Conservation (phyloP, 2,329 filamentous ascomycete genomes). For the Colletotrichum shisoi region DNA sequence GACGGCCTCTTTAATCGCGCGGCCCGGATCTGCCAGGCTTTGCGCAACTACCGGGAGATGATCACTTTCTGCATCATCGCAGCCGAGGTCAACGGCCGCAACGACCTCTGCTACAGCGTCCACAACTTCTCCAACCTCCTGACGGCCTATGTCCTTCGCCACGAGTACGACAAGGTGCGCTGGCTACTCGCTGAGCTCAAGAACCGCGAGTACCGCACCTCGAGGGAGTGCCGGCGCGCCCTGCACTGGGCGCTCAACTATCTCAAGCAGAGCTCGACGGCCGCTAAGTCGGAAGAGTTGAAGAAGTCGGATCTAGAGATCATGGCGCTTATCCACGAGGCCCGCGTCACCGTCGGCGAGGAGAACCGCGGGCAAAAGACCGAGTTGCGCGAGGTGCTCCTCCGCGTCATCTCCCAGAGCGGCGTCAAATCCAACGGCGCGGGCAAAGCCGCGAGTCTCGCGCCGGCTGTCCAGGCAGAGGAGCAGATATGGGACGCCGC, state of each 20-base stretch:
- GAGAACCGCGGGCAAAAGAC: slow-evolving; percentile 21
- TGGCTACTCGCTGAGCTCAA: slow-evolving; percentile 43
- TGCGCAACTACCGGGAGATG: slow-evolving; percentile 46
- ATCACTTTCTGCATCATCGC: slow-evolving; percentile 49
- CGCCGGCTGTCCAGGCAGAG: not conserved
- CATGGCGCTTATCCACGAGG: slow-evolving; percentile 24
- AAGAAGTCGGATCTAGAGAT: slow-evolving; percentile 32
- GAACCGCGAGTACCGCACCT: slow-evolving; percentile 31
- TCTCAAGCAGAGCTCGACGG: slow-evolving; percentile 24
- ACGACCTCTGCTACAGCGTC: slow-evolving; percentile 49
- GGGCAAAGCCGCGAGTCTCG: slow-evolving; percentile 4
- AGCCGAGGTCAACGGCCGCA: slow-evolving; percentile 49
- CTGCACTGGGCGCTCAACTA: slow-evolving; percentile 35
- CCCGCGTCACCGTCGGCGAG: slow-evolving; percentile 4
- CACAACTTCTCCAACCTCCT: slow-evolving; percentile 52
- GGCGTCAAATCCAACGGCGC: not conserved
- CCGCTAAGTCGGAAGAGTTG: slow-evolving; percentile 31
- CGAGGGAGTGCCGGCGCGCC: slow-evolving; percentile 17
- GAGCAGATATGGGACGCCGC: not conserved
- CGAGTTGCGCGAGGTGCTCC: slow-evolving; percentile 15
- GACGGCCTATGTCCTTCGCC: slow-evolving; percentile 46
- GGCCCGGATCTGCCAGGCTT: slow-evolving; percentile 45
- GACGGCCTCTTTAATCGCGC: slow-evolving; percentile 51
- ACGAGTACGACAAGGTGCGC: slow-evolving; percentile 46
- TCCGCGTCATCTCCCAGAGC: slow-evolving; percentile 10